Evolutionary conservation across 1,284 basidiomycete species (phyloP).

Genomic region (Rhodotorula sp.): DNA sequence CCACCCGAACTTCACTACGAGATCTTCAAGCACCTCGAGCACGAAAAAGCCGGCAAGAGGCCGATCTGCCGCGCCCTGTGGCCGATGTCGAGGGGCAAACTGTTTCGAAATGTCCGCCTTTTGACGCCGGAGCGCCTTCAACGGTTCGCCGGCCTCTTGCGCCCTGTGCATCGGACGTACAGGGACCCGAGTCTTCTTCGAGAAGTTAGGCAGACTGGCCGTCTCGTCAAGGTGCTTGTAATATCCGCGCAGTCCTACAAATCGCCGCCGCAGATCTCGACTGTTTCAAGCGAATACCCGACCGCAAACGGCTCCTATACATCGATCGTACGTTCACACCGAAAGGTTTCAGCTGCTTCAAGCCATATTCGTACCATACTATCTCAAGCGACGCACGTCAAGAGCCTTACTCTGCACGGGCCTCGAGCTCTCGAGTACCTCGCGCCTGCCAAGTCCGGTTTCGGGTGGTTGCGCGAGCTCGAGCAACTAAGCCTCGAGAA

Average conservation of each 20-base stretch:
- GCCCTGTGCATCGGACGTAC: not conserved
- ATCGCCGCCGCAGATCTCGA: too few species aligned
- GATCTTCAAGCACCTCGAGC: not conserved
- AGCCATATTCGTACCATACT: too few species aligned
- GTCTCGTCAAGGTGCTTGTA: too few species aligned
- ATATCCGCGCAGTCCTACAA: too few species aligned
- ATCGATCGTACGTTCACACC: too few species aligned
- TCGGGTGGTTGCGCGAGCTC: not conserved
- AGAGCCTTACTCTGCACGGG: too few species aligned
- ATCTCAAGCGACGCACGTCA: too few species aligned
- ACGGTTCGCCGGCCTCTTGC: not conserved
- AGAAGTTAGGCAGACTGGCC: too few species aligned
- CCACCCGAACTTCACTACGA: conserved; percentile 3
- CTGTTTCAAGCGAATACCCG: too few species aligned
- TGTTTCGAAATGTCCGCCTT: not conserved
- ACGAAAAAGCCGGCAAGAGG: not conserved
- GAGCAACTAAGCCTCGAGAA: not conserved
- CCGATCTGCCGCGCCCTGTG: conserved; percentile 1
- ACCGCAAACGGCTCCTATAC: too few species aligned
- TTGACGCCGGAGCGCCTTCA: accelerated
- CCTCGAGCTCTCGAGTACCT: not conserved
- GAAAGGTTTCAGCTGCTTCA: too few species aligned
- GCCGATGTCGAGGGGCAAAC: not conserved
- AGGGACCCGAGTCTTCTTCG: too few species aligned
- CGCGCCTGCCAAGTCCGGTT: not conserved